These are phyloP conservation scores for Aspergillus brunneoviolaceus DNA, from an alignment of 2,329 filamentous ascomycete species.

Conservation along the genomic window DNA sequence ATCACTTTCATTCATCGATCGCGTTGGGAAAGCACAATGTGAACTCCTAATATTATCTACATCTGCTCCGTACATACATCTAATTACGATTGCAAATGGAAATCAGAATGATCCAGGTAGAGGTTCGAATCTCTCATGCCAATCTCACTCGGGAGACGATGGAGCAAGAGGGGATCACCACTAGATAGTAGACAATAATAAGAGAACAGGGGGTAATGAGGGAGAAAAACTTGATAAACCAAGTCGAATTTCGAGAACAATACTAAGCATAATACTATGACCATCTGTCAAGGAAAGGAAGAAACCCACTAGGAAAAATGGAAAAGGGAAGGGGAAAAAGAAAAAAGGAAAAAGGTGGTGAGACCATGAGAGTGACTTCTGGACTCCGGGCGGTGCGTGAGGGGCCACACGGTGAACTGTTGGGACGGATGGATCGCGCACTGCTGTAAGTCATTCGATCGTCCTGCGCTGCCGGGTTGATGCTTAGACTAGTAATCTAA, in stretches of 20 bases:
- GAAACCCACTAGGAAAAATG: not conserved
- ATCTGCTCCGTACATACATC: not conserved
- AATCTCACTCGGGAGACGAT: not conserved
- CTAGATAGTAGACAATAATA: not conserved
- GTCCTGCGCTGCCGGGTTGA: constrained; percentile 23
- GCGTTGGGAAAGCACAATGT: constrained; percentile 12
- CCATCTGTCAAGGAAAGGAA: not conserved
- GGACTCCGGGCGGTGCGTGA: constrained; percentile 10
- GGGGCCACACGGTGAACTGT: constrained; percentile 18
- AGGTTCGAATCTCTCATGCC: not conserved
- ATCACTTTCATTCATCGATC: constrained; percentile 7
- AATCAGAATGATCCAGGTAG: not conserved
- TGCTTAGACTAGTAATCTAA: constrained; percentile 13
- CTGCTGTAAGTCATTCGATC: constrained; percentile 28
- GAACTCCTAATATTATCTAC: not conserved
- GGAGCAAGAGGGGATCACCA: not conserved
- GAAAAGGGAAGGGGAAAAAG: too few relatives aligned
- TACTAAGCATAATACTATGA: not conserved
- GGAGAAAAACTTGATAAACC: not conserved
- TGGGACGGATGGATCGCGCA: constrained; percentile 19
- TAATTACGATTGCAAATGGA: not conserved
- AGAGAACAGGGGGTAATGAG: not conserved
- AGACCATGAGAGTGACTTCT: not conserved
- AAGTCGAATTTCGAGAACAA: not conserved
- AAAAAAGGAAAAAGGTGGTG: too few relatives aligned